Conservation (phyloP, 73 alveolate species). For the Urostyla sp. region DNA sequence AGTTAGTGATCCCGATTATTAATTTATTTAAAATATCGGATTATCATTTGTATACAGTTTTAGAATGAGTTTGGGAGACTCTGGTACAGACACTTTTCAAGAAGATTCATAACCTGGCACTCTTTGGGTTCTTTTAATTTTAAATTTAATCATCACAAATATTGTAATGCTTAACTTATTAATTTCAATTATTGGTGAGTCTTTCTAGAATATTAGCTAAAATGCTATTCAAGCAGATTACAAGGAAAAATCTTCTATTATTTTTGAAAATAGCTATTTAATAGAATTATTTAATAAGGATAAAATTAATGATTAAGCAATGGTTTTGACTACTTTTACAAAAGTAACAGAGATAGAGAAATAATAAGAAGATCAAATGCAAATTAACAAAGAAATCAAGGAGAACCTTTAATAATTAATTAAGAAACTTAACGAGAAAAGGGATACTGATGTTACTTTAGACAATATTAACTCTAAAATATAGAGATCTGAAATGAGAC, state of each 20-base stretch:
- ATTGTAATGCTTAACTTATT: constrained; percentile 55
- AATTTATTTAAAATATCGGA: constrained; percentile 2
- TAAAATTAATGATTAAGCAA: constrained; percentile 1
- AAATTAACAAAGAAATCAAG: too few relatives aligned
- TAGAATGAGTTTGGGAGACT: constrained; percentile 39
- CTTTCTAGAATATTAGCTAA: constrained; percentile 19
- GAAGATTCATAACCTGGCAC: constrained; percentile 27
- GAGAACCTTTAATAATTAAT: too few relatives aligned
- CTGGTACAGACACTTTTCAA: constrained; percentile 34
- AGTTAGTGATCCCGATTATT: neutral
- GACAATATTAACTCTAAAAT: too few relatives aligned
- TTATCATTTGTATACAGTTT: constrained; percentile 17
- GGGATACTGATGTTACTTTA: too few relatives aligned
- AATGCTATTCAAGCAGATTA: constrained; percentile 21
- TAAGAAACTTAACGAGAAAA: too few relatives aligned
- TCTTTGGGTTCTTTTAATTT: constrained; percentile 24
- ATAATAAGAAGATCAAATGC: too few relatives aligned
- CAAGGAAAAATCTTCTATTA: constrained; percentile 28
- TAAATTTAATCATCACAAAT: constrained; percentile 21
- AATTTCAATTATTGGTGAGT: constrained; percentile 56
- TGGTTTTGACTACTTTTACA: too few relatives aligned
- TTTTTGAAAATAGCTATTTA: constrained; percentile 22
- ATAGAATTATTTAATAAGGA: constrained; percentile 5
- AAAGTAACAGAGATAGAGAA: too few relatives aligned
- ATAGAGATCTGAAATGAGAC: too few relatives aligned